Evolutionary conservation across 352 stramenopile species (phyloP), one percentile per base, ranked within the genome.

Genomic region (Bremia lactucae): DNA sequence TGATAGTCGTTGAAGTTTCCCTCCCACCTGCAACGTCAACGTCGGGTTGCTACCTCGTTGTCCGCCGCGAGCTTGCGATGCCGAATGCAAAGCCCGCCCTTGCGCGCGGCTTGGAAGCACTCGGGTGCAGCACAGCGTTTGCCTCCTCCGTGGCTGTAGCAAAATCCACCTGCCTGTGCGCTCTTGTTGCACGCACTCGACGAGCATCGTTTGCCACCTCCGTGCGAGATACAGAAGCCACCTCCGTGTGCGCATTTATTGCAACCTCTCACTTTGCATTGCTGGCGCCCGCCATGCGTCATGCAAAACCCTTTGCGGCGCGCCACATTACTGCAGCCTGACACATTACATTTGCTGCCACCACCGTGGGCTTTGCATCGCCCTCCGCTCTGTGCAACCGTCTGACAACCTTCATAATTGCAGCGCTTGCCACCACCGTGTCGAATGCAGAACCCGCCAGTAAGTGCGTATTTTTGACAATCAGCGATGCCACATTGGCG

Each of bases 291-390:
- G 10, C 74, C 74, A 42, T 90, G 74, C 6, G 42, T 57, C 77
- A 89, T 87, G 42, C 76, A 89, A 22, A 80, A 79, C 4, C 74
- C 71, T 36, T 79, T 77, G 46, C 76, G 67, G 0, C 75, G 65
- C 13, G 76, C 76, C n/a, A 83, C 70, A 23, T 63, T 84, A 22
- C 41, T 43, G 40, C 76, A 89, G 20, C 55, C 55, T 6, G 35
- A n/a, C 7, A 72, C 37, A 50, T 76, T 73, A 67, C 81, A 94
- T 41, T 83, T 84, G 52, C 78, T 89, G 25, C 81, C 81, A 19
- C 81, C 81, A 22, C 81, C 81, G 29, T 94, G 81, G 10, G 75
- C 72, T 48, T 87, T 91, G 64, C 81, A 94, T 3, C 75, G 61
- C 2, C 81, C 81, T 2, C 81, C 78, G 45, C 76, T 85, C 42